Percentiles rank a stretch among this genome's conserved stretches.
Evolutionary conservation across 192 early-diverging fungal genomes (phyloP).

Genomic region (Glomus cerebriforme): DNA sequence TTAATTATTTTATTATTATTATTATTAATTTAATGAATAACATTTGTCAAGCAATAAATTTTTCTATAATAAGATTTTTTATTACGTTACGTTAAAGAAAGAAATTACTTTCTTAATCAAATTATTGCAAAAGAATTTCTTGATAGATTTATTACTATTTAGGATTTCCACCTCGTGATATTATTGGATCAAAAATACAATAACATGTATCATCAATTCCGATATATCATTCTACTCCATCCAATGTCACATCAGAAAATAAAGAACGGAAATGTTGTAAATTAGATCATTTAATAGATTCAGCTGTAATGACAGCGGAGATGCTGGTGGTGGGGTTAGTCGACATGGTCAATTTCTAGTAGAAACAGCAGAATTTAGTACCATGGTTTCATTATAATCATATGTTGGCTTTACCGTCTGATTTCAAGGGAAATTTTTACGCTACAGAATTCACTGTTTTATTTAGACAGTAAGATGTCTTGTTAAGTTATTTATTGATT

Average conservation of each 20-base stretch:
- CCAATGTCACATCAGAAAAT: neutral
- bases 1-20: too few species aligned
- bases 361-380: constrained; percentile 50
- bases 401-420: constrained; percentile 77
- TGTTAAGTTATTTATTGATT: neutral
- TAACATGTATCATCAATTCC: neutral
- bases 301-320: neutral
- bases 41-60: too few species aligned
- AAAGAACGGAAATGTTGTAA: constrained; percentile 5
- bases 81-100: too few species aligned
- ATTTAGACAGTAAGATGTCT: constrained; percentile 61
- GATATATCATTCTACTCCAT: neutral
- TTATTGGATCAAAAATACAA: neutral
- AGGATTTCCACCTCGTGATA: neutral
- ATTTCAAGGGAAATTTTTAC: constrained; percentile 74
- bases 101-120: too few species aligned
- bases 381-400: constrained; percentile 73
- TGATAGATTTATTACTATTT: constrained; percentile 38
- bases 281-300: neutral
- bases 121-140: constrained; percentile 43
- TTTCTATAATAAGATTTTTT: too few species aligned
- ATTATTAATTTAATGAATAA: too few species aligned
- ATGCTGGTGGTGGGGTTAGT: neutral
- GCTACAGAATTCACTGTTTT: constrained; percentile 81
- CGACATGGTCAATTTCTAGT: constrained; percentile 38